Evolutionary conservation across 805 yeast species (phyloP).

Genomic region (Zygotorulaspora danielsina): DNA sequence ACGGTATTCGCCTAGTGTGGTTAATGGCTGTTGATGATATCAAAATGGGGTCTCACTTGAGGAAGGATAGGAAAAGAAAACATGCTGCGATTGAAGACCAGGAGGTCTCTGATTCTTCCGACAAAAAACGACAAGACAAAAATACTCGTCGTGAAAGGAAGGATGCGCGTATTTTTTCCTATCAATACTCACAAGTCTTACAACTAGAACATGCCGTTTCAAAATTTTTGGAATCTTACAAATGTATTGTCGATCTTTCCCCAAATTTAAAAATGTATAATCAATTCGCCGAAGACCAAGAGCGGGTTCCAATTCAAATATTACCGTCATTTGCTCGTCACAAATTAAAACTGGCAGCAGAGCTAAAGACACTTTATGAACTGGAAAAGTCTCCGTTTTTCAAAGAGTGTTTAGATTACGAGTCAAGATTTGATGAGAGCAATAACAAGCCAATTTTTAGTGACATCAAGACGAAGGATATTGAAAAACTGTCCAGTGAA

Average conservation of each 20-base stretch:
- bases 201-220: constrained; percentile 51
- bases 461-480: constrained; percentile 19
- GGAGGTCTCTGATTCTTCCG: constrained; percentile 16
- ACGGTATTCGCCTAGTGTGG: not conserved
- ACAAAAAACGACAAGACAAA: constrained; percentile 6
- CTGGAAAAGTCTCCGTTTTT: constrained; percentile 48
- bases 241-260: constrained; percentile 49
- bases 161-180: constrained; percentile 14
- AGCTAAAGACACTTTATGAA: constrained; percentile 51
- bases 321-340: constrained; percentile 49
- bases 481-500: constrained; percentile 16
- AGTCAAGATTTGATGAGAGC: constrained; percentile 18
- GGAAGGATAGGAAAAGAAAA: constrained; percentile 13
- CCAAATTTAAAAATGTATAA: constrained; percentile 47
- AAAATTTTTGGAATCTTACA: constrained; percentile 49
- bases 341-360: constrained; percentile 56
- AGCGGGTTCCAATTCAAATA: constrained; percentile 39
- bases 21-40: not conserved
- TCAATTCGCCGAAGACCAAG: constrained; percentile 32
- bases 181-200: constrained; percentile 28
- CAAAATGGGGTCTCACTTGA: not conserved
- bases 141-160: constrained; percentile 12
- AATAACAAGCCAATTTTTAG: constrained; percentile 20
- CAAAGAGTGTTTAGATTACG: constrained; percentile 49
- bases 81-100: constrained; percentile 11